Evolutionary conservation across 352 stramenopile species (phyloP).

Genomic region (Pythium rishiriense): DNA sequence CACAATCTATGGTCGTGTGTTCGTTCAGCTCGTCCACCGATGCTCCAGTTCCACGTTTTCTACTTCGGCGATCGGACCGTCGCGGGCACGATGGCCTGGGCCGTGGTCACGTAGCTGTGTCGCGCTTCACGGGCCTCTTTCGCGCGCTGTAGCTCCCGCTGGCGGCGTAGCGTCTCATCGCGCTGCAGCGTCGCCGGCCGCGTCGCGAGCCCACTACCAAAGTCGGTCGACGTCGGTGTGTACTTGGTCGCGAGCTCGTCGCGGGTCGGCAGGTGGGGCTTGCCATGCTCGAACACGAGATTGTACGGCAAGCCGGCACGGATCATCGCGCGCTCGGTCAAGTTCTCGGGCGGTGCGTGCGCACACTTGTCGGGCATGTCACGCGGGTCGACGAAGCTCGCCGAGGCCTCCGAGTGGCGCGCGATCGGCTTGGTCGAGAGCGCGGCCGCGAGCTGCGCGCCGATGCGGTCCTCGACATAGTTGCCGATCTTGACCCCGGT

Average conservation of each 20-base stretch:
- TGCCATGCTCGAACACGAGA: constrained; percentile 72
- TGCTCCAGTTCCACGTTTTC: background rate
- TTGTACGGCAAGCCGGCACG: constrained; percentile 66
- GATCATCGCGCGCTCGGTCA: constrained; percentile 48
- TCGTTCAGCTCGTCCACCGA: too few species aligned
- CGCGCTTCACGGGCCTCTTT: constrained; percentile 41
- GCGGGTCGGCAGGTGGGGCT: constrained; percentile 39
- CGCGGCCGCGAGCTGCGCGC: constrained; percentile 41
- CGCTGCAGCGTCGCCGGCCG: constrained; percentile 30
- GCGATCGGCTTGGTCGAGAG: constrained; percentile 42
- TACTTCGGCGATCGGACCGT: constrained; percentile 27
- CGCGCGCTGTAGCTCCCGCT: constrained; percentile 44
- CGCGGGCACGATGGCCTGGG: constrained; percentile 49
- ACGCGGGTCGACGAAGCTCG: constrained; percentile 54
- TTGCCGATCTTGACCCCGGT: constrained; percentile 78
- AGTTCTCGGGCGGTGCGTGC: constrained; percentile 50
- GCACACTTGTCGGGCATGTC: constrained; percentile 59
- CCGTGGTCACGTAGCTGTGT: constrained; percentile 56
- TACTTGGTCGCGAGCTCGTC: constrained; percentile 55
- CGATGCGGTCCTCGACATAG: constrained; percentile 82
- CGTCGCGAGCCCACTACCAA: constrained; percentile 34
- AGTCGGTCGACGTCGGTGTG: constrained; percentile 53
- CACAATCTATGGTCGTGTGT: too few species aligned
- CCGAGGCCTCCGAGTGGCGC: constrained; percentile 47
- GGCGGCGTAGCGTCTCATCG: constrained; percentile 34